Base-by-base conservation (phyloP, 192 early-diverging fungal genomes). In the Coemansia sp. region DNA sequence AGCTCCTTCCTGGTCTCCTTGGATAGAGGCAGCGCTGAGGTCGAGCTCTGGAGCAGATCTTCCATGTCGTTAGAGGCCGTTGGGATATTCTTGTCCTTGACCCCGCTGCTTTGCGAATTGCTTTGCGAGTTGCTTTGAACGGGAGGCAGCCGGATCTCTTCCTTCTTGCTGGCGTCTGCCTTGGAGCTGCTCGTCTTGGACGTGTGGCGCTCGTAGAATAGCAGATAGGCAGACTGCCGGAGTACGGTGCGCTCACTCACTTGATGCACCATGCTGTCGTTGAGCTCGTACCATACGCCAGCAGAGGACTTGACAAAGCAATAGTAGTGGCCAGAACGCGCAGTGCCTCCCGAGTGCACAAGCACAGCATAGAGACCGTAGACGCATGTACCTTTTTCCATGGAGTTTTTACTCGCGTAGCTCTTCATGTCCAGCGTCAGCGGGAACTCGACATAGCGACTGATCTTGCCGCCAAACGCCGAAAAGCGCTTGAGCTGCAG, bases 401-500 rank as follows among this genome's bases (percentile, higher is more conserved):
- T 41, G 31, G 79, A 72, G 61, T 68, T 81, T 42, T 59, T 68
- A 36, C 79, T 81, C 62, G 74, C 69, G 19, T 75, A 81, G 67
- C 61, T 44, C 41, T 72, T 62, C 63, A 96, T 75, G 61, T 88
- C 78, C 33, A 96, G 75, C 1, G 45, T 61, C 27, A 86, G 79
- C 1, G 84, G 82, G 60, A 89, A 94, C 37, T 68, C 64, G 41
- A 94, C 72, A 34, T 74, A 78, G 47, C 81, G 82, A 50, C 59
- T 79, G 45, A 94, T 86, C 79, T 96, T 96, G 20, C 83, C 79
- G 36, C 80, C 69, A 62, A 76, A 68, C 14, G 54, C 60, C 37
- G 84, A 87, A 65, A 96, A 96, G 17, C 94, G 83, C 75, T 96
- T 96, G 33, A 96, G 75, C 47, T 96, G 94, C 23, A 96, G 59